Evolutionary conservation across 345 rosid genomes (phyloP).

Genomic region (Eucalyptus polybractea): DNA sequence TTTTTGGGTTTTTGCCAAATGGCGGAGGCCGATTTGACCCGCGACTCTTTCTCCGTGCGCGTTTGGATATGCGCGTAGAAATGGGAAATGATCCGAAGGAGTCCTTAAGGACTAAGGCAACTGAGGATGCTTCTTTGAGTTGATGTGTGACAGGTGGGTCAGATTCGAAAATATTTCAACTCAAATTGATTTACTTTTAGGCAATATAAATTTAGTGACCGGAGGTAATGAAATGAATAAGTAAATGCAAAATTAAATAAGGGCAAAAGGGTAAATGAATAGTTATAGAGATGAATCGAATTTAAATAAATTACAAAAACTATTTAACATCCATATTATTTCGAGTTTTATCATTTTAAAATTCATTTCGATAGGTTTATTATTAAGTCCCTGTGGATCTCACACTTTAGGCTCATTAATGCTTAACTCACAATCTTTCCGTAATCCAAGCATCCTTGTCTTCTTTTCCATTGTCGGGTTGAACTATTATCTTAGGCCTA

Average conservation of each 20-base stretch:
- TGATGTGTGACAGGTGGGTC: no score
- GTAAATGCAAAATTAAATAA: accelerated
- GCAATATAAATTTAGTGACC: accelerated
- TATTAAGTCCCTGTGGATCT: background rate
- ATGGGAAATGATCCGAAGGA: no score
- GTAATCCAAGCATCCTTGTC: background rate
- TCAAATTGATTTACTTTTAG: no score
- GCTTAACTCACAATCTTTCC: accelerated
- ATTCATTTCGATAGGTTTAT: no score
- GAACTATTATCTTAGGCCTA: background rate
- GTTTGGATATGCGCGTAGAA: background rate
- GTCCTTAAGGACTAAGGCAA: background rate
- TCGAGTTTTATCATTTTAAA: background rate
- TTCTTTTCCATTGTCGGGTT: background rate
- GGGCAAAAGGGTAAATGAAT: no score
- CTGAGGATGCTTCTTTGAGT: background rate
- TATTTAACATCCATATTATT: no score
- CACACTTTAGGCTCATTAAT: accelerated
- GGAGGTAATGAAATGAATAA: no score
- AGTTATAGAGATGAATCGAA: accelerated
- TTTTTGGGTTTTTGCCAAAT: background rate
- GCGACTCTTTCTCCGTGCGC: background rate
- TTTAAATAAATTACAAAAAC: no score
- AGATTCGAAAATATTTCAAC: accelerated
- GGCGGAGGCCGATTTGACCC: background rate